phyloP scores from a whole-genome alignment of 2,329 filamentous ascomycete genomes.

The Aspergillus sp. region DNA sequence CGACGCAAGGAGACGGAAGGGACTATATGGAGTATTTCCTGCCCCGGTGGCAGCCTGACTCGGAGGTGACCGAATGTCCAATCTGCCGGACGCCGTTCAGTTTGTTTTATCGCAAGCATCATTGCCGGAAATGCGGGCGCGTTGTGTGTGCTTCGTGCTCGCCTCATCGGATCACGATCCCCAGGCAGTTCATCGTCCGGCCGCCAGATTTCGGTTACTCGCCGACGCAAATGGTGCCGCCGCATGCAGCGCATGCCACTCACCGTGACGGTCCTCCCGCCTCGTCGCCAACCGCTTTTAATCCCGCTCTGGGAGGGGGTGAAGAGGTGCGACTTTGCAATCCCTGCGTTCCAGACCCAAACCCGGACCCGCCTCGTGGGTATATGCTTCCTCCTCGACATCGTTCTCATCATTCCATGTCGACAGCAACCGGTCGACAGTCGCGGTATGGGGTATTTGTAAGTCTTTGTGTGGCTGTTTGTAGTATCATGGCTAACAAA shows the following conservation, averaged over 20 bases:
- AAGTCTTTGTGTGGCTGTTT: constrained; percentile 4
- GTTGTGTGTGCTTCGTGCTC: constrained; percentile 88
- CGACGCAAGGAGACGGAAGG: constrained; percentile 5
- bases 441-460: constrained; percentile 7
- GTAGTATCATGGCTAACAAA: not conserved
- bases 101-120: constrained; percentile 82
- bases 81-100: constrained; percentile 74
- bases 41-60: constrained; percentile 82
- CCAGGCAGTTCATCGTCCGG: constrained; percentile 82
- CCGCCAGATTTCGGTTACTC: constrained; percentile 48
- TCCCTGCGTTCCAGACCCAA: constrained; percentile 62
- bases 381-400: constrained; percentile 19
- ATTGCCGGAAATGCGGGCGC: constrained; percentile 91
- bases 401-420: constrained; percentile 19
- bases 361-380: constrained; percentile 44
- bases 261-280: constrained; percentile 37
- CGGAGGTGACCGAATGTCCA: constrained; percentile 70
- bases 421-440: constrained; percentile 7
- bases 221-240: constrained; percentile 34
- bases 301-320: constrained; percentile 51
- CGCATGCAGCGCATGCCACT: constrained; percentile 35
- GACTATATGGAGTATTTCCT: constrained; percentile 42
- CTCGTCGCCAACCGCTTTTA: constrained; percentile 20
- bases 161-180: constrained; percentile 89
- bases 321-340: constrained; percentile 63